Evolutionary conservation across 208 protist genomes (phyloP), one percentile per base, ranked within the genome.

Genomic region (Trypanosoma conorhini): DNA sequence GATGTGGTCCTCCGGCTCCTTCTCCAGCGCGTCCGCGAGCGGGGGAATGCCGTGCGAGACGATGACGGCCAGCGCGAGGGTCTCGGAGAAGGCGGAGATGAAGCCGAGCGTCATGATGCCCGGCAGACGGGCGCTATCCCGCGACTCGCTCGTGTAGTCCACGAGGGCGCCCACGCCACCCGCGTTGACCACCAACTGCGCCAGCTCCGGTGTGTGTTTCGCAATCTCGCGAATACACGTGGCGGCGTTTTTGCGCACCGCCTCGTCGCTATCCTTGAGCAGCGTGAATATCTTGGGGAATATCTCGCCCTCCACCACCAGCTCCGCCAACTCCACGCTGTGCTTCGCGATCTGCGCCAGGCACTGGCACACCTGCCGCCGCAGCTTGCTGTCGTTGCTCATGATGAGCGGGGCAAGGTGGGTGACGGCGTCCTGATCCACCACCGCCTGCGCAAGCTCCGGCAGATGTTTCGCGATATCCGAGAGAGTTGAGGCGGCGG

Each of bases 31-130:
- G 44, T 95, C 75, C 9, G 95, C 91, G 3, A 99, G 80, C 0
- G 97, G 96, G 30, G 79, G 70, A 38, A 99, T 92, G 33, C 96
- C 98, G 67, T 97, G 94, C 5, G 88, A 83, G 10, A 98, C 93
- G 71, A 99, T 98, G 31, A 99, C 93, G 28, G 94, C 87, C 51
- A 98, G 83, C 15, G 98, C 98, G 13, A 99, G 84, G 5, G 97
- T 98, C 77, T 99, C 97, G 21, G 92, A 98, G 82, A 99, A 99
- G 55, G 98, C 98, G 26, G 97, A 86, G 70, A 99, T 99, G 83
- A 99, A 99, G 33, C 98, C 98, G 28, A 99, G 89, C 10, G 98
- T 97, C 98, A 99, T 99, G 72, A 99, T 96, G 63, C 97, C 98
- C 10, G 98, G 97, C 51, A 99, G 80, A 7, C 94, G 83, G 40